Conservation (phyloP, 2,329 filamentous ascomycete species). For the Trichoderma breve region DNA sequence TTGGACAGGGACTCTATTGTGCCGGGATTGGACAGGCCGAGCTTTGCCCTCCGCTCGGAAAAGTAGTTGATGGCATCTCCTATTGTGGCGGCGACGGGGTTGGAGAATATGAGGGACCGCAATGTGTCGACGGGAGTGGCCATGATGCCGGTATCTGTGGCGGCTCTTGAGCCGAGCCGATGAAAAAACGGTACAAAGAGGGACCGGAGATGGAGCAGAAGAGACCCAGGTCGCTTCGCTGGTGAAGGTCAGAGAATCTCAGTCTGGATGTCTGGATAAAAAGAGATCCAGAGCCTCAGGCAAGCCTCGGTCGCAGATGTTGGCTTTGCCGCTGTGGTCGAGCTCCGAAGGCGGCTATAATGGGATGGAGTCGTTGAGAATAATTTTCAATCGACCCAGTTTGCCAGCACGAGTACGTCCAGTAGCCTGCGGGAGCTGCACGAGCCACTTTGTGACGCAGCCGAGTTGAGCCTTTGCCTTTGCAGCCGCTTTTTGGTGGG, state of each 20-base stretch:
- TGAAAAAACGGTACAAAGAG: background rate
- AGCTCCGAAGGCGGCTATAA: conserved; percentile 22
- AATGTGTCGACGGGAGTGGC: conserved; percentile 52
- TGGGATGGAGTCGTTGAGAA: conserved; percentile 26
- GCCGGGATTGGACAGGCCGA: conserved; percentile 89
- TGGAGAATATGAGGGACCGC: conserved; percentile 66
- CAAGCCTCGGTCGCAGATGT: conserved; percentile 15
- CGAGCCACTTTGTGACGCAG: conserved; percentile 19
- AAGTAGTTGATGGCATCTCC: conserved; percentile 79
- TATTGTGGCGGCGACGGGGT: conserved; percentile 67
- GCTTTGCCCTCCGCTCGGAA: conserved; percentile 78
- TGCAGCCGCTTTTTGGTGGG: background rate
- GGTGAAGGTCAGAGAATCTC: background rate
- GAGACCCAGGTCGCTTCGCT: conserved; percentile 9
- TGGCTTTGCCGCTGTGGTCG: conserved; percentile 20
- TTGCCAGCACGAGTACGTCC: background rate
- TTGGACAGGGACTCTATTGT: conserved; percentile 84
- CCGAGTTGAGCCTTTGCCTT: background rate
- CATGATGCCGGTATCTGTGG: conserved; percentile 42
- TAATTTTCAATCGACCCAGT: conserved; percentile 26
- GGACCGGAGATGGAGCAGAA: background rate
- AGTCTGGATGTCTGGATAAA: background rate
- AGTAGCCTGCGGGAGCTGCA: conserved; percentile 18
- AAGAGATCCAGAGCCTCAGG: background rate
- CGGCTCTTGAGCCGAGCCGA: conserved; percentile 23